phyloP scores from a whole-genome alignment of 805 yeast species.

The Zygosaccharomyces rouxii region DNA sequence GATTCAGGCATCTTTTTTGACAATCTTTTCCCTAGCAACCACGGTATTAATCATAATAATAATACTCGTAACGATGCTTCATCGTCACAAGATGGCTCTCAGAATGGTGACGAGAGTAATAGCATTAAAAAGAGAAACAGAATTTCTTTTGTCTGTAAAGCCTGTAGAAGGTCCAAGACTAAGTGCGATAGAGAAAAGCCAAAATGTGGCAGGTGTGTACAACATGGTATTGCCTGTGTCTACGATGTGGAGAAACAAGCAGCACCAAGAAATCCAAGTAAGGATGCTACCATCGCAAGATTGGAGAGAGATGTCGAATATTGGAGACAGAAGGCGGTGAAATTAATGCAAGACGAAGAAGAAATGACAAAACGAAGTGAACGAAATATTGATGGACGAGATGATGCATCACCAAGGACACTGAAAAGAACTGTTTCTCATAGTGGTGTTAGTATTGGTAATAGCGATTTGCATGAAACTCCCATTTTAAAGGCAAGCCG shows the following conservation, averaged over 20 bases:
- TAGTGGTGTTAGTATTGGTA: neutral
- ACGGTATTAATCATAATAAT: neutral
- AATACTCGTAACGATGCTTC: neutral
- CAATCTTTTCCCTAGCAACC: neutral
- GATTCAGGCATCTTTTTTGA: neutral
- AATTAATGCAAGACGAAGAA: slow-evolving; percentile 10
- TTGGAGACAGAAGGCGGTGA: slow-evolving; percentile 30
- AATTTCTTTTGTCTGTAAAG: slow-evolving; percentile 34
- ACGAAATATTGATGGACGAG: neutral
- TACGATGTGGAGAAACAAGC: slow-evolving; percentile 33
- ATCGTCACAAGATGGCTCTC: neutral
- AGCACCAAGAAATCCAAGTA: slow-evolving; percentile 32
- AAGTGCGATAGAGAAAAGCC: slow-evolving; percentile 36
- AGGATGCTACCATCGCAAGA: slow-evolving; percentile 31
- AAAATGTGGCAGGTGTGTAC: slow-evolving; percentile 29
- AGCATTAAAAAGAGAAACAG: slow-evolving; percentile 26
- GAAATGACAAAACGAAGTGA: neutral
- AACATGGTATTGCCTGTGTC: slow-evolving; percentile 26
- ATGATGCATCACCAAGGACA: neutral
- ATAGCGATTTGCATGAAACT: neutral
- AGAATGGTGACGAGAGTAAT: slow-evolving; percentile 2
- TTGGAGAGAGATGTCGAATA: slow-evolving; percentile 31
- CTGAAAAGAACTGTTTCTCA: neutral
- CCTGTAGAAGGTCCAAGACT: slow-evolving; percentile 33
- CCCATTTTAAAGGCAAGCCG: slow-evolving; percentile 4